Conservation (phyloP, 176 grass and related monocot species). For the Cenchrus purpureus region DNA sequence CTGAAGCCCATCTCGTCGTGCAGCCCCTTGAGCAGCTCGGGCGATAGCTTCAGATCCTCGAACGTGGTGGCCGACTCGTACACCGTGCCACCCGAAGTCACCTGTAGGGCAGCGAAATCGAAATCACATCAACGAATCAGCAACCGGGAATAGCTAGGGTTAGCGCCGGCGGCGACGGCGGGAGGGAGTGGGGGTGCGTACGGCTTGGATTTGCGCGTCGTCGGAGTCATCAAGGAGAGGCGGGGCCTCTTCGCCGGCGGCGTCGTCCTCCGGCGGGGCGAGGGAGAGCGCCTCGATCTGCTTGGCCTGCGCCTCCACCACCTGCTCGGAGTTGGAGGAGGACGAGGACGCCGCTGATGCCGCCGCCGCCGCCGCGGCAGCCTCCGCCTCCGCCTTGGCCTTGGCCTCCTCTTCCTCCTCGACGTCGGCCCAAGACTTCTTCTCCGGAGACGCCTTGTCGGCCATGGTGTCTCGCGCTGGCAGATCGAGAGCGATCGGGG, state of each 20-base stretch:
- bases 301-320: slow-evolving; percentile 59
- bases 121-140: slow-evolving; percentile 1
- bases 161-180: neutral
- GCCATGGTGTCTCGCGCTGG: slow-evolving; percentile 38
- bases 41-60: slow-evolving; percentile 81
- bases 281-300: slow-evolving; percentile 80
- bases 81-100: slow-evolving; percentile 82
- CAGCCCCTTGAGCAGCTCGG: slow-evolving; percentile 76
- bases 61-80: slow-evolving; percentile 84
- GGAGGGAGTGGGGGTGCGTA: slow-evolving; percentile 24
- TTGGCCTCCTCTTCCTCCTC: slow-evolving; percentile 78
- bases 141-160: neutral
- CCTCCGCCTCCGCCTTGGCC: slow-evolving; percentile 42
- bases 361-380: neutral
- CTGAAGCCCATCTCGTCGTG: slow-evolving; percentile 91
- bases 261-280: slow-evolving; percentile 49
- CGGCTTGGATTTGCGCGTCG: slow-evolving; percentile 85
- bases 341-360: neutral
- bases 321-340: slow-evolving; percentile 12
- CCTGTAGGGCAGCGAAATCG: slow-evolving; percentile 43
- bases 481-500: slow-evolving; percentile 38
- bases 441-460: slow-evolving; percentile 62
- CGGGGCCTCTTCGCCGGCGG: slow-evolving; percentile 27
- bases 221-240: slow-evolving; percentile 76
- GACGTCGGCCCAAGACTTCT: slow-evolving; percentile 80